Evolutionary conservation across 306 rosid genomes (phyloP), one percentile per base, ranked within the genome.

Genomic region (Fragaria nilgerrensis): DNA sequence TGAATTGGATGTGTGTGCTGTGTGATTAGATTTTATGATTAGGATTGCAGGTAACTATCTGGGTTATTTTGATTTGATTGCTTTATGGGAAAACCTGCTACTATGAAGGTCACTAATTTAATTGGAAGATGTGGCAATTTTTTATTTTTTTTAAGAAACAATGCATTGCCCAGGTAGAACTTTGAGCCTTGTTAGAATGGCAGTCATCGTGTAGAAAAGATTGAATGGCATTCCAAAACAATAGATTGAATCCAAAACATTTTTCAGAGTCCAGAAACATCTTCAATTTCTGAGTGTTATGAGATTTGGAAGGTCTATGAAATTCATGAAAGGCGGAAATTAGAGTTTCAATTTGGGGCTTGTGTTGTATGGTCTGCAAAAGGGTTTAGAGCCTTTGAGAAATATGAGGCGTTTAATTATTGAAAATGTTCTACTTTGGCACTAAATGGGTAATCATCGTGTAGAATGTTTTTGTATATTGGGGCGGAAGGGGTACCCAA

Each of bases 61-160:
- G 63, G 80, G 22, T 70, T 55, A 77, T 19, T 9, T 73, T 0
- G 22, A 44, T 49, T 45, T 61, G 5, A 12, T 65, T 32, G 49
- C 5, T 52, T 45, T 74, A 16, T 23, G 25, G 15, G 27, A n/a
- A 43, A 68, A 50, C 39, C 45, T 5, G 41, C 52, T 25, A 9
- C 49, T 45, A 22, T 66, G 36, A 68, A 61, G 76, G 78, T 27
- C 68, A 20, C 62, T 25, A 61, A 47, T 62, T 66, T 41, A 15
- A 23, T 44, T 15, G 43, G 68, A 62, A 45, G 68, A 52, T 15
- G 22, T 34, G 12, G 32, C n/a, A 32, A 25, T 29, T 29, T 48
- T 3, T 47, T 41, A 0, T 0, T 39, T 44, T 44, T 41, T 41
- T 44, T 7, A 22, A 6, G 22, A 45, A 39, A 20, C 27, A 36